Base-by-base conservation (phyloP, 2,329 filamentous ascomycete species). In the Magnaporthiopsis poae region DNA sequence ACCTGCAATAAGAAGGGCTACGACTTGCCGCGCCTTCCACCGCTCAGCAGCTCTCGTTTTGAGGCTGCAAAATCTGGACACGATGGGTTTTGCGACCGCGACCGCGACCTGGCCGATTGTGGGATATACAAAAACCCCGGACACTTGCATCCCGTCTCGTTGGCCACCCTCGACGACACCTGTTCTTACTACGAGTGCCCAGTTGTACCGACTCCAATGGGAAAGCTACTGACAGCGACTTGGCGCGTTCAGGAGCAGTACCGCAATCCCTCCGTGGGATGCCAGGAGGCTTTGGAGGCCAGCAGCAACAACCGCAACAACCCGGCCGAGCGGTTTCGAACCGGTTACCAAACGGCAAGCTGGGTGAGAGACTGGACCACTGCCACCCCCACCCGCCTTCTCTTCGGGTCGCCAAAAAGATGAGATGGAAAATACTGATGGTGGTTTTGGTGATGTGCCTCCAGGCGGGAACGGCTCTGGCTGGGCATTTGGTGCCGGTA, bases 331-430 rank as follows among this genome's bases (percentile, higher is more conserved):
- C 80, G 69, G 82, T 82, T 60, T 81, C 86, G 66, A 84, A 76
- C 75, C 82, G 86, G 73, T 79, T 89, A 82, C 86, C 85, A 67
- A 87, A 86, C 71, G 86, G 86, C 66, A 89, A 89, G 76, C 77
- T 88, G 81, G 84, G 86, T 88, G 81, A 75, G 80, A 72, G 52
- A 35, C n/a, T 36, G 21, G 56, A 25, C 13, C 9, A 15, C 8
- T 33, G 52, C 62, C 4, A 5, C 18, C 62, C 39, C 15, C 15
- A 31, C 35, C 36, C 62, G 21, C 3, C 5, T 52, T 52, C 29
- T 46, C 27, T 13, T 59, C 31, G 62, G 36, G 62, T 25, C 27
- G 18, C n/a, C 5, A 29, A 31, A 31, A 52, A 31, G 62, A 46
- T 25, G 39, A 21, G 5, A 21, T 31, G 39, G 25, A 59, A 39